These are phyloP conservation scores for Trichopus zeylanicus DNA, from an alignment of 116 monocot species.

Conservation along the genomic window DNA sequence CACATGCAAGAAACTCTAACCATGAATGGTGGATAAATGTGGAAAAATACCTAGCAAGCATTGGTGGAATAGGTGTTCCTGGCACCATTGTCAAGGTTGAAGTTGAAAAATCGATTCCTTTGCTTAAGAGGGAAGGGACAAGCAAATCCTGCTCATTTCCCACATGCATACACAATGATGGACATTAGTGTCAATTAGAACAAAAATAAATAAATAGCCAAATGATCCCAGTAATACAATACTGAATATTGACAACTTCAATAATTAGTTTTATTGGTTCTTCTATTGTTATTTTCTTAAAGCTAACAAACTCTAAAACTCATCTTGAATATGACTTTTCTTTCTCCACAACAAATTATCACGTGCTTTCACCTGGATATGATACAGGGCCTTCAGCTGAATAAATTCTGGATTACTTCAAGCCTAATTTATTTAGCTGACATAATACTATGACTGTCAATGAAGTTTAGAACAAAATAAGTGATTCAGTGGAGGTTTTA, in stretches of 20 bases:
- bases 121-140: conserved; percentile 67
- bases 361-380: no score
- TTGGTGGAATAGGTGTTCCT: conserved; percentile 83
- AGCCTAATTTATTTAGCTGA: no score
- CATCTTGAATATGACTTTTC: no score
- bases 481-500: no score
- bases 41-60: conserved; percentile 76
- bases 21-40: background rate
- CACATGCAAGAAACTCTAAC: background rate
- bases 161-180: conserved; percentile 3
- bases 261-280: background rate
- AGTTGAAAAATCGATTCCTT: conserved; percentile 61
- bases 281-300: background rate
- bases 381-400: no score
- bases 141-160: conserved; percentile 68
- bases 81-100: conserved; percentile 53
- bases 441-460: no score
- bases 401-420: no score
- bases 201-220: background rate
- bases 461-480: no score
- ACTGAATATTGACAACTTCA: background rate
- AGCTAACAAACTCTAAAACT: no score
- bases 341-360: no score
- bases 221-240: background rate
- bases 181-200: background rate